Percentiles rank a stretch among this genome's conserved stretches.
Conservation (phyloP, 306 rosid species). For the Adenanthera pavonina region DNA sequence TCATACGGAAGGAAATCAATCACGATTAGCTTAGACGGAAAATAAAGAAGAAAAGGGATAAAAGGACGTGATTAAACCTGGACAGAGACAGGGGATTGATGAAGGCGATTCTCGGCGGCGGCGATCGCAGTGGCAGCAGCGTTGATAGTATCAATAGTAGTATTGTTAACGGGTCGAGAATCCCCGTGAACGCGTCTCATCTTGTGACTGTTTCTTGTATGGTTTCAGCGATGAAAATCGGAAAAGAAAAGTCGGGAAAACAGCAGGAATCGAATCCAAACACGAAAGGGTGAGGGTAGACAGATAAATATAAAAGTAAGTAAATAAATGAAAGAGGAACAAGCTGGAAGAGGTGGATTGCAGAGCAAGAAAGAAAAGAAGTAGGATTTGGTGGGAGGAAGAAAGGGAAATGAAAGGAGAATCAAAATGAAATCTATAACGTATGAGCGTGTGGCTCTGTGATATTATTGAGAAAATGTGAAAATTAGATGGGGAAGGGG, state of each 20-base stretch:
- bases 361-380: conserved; percentile 33
- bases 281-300: not conserved
- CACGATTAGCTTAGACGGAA: not conserved
- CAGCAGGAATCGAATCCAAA: conserved; percentile 11
- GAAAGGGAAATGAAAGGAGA: conserved; percentile 25
- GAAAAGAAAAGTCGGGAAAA: not conserved
- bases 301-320: not conserved
- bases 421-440: no score
- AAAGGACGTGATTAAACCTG: conserved; percentile 50
- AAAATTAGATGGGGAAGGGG: not conserved
- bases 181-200: conserved; percentile 63
- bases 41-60: not conserved
- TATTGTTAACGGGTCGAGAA: conserved; percentile 49
- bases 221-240: not conserved
- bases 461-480: not conserved
- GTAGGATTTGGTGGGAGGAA: not conserved
- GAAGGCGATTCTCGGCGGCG: conserved; percentile 64
- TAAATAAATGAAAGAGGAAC: not conserved
- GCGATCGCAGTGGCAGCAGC: conserved; percentile 95
- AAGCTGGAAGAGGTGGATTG: conserved; percentile 16
- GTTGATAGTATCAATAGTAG: conserved; percentile 84
- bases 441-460: not conserved
- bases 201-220: not conserved
- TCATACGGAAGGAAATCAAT: conserved; percentile 13
- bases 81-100: conserved; percentile 54